phyloP scores from a whole-genome alignment of 371 early-diverging fungal species.

The Mortierella sp. region DNA sequence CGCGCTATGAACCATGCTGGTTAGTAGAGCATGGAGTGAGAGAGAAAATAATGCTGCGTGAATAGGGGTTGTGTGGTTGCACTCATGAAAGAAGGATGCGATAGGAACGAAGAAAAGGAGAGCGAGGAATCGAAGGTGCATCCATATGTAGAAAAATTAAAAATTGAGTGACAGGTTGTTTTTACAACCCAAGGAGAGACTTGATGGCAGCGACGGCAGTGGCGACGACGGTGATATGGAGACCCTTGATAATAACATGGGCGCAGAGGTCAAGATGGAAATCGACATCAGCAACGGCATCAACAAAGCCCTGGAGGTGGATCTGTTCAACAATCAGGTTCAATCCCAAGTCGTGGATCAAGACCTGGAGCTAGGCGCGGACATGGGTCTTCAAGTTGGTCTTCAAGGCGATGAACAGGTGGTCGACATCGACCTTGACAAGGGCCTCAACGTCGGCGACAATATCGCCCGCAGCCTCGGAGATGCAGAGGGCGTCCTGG shows the following conservation, averaged over 20 bases:
- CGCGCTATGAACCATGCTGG: neutral
- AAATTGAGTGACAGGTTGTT: no score
- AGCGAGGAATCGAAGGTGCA: neutral
- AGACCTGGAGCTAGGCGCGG: constrained; percentile 16
- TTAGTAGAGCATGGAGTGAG: neutral
- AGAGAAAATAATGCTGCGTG: neutral
- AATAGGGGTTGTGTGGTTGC: neutral
- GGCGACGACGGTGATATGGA: constrained; percentile 18
- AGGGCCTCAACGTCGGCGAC: constrained; percentile 20
- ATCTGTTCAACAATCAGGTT: constrained; percentile 35
- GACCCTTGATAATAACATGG: constrained; percentile 34
- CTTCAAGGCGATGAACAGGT: constrained; percentile 27
- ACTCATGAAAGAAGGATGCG: neutral
- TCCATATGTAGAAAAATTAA: neutral
- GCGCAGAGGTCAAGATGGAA: constrained; percentile 22
- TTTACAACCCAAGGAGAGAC: neutral
- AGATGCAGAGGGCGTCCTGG: neutral
- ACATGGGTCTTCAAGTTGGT: constrained; percentile 23
- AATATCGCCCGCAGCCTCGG: constrained; percentile 15
- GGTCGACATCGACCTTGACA: constrained; percentile 23
- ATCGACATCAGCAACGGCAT: constrained; percentile 18
- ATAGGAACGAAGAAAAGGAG: neutral
- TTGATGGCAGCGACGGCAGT: constrained; percentile 12
- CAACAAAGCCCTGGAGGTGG: constrained; percentile 18
- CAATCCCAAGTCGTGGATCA: constrained; percentile 21